Evolutionary conservation across 208 protist species (phyloP), one percentile per base, ranked within the genome.

Genomic region (Phytomonas francai): DNA sequence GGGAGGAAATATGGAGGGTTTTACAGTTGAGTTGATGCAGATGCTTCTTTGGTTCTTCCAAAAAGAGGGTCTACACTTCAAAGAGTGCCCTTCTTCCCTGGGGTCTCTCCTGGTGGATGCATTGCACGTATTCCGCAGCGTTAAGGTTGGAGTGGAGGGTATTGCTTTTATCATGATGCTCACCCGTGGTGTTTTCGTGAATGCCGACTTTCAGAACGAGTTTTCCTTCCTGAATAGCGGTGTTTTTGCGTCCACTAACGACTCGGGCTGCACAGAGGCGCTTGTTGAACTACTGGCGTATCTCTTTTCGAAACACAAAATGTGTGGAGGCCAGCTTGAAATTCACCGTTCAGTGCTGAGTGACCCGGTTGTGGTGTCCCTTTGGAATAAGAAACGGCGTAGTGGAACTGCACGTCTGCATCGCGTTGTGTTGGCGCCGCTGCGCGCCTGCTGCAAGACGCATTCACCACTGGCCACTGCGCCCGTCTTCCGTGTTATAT

Each of bases 1-100:
- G 70, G 77, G 78, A 0, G 82, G 82, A 56, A 92, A 92, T 78
- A 85, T 93, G 85, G 85, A 91, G 67, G 61, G 68, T 33, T 84
- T 92, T 70, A 85, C 80, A 45, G 63, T 95, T 14, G 76, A 89
- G 73, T 79, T 80, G 34, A 69, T 91, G 31, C 89, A 89, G 64
- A 91, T 91, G 86, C 76, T 94, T 56, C 74, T 94, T 39, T 68
- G 74, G 30, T 89, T 83, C 78, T 84, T 94, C 70, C 86, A 94
- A 59, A 68, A 71, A 51, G 83, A 91, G 67, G 89, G 89, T 25
- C 78, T 94, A 63, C 86, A 94, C 75, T 92, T 89, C 67, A 79
- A 62, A 57, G 84, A 92, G 51, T 75, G 81, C 36, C 78, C 89
- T 30, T 94, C 89, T 49, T 92, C 89, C 29, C 73, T 94, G 27